Percentiles rank a stretch among this genome's conserved stretches.
phyloP scores from a whole-genome alignment of 108 stramenopile species.

The Fistulifera pelliculosa region DNA sequence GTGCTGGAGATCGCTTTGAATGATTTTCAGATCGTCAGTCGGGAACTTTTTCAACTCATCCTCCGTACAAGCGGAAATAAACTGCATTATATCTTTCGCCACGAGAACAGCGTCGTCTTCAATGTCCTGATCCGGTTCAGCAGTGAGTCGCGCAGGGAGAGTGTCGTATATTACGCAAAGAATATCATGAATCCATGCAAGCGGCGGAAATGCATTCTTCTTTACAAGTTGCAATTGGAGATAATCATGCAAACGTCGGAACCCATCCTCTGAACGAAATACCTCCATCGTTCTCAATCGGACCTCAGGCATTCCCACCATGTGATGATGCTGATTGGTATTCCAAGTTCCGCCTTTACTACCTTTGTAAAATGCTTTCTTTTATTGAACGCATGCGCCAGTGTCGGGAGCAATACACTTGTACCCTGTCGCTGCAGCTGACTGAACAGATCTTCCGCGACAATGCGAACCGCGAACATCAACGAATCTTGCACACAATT shows the following conservation, averaged over 20 bases:
- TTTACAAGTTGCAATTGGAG: background rate
- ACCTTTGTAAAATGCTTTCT: constrained; percentile 71
- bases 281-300: constrained; percentile 51
- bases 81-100: constrained; percentile 46
- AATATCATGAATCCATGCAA: constrained; percentile 1
- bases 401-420: constrained; percentile 31
- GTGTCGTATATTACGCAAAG: background rate
- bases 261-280: constrained; percentile 44
- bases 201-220: too few relatives aligned
- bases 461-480: constrained; percentile 39
- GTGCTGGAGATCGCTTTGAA: constrained; percentile 37
- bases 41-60: constrained; percentile 49
- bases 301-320: constrained; percentile 43
- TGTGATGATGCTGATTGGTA: constrained; percentile 20
- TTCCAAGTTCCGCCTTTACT: constrained; percentile 44
- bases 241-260: constrained; percentile 40
- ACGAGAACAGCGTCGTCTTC: constrained; percentile 41
- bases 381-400: constrained; percentile 61
- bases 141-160: background rate
- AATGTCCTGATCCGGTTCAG: constrained; percentile 12
- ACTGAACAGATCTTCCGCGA: constrained; percentile 54
- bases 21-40: constrained; percentile 35
- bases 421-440: constrained; percentile 23
- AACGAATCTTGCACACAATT: constrained; percentile 76
- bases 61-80: constrained; percentile 39